phyloP scores from a whole-genome alignment of 2,329 filamentous ascomycete species.

The Colletotrichum sidae region DNA sequence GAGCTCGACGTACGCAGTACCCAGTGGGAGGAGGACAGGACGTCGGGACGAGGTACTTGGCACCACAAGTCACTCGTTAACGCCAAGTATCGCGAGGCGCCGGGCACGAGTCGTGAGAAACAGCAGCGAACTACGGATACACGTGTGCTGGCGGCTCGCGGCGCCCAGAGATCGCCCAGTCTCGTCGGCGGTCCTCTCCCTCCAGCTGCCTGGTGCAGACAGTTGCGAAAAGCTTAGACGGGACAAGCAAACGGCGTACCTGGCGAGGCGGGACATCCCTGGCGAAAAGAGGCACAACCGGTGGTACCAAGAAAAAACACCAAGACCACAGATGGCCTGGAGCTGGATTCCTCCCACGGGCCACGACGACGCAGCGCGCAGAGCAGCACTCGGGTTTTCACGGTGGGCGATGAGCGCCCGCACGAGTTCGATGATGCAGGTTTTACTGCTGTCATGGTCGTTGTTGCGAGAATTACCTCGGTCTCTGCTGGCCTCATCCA shows the following conservation, averaged over 20 bases:
- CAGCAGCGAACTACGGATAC: too few species aligned
- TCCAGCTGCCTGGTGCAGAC: neutral
- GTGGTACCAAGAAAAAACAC: constrained; percentile 38
- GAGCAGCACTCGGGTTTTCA: too few species aligned
- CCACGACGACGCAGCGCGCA: neutral
- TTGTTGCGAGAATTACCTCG: too few species aligned
- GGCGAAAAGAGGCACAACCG: constrained; percentile 8
- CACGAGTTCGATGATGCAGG: too few species aligned
- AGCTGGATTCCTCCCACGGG: constrained; percentile 15
- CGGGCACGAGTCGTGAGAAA: constrained; percentile 12
- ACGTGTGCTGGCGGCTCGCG: neutral
- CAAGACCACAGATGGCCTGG: constrained; percentile 24
- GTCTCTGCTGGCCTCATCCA: neutral
- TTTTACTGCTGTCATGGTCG: too few species aligned
- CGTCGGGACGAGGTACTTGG: constrained; percentile 13
- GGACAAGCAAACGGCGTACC: constrained; percentile 29
- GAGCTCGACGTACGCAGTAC: neutral
- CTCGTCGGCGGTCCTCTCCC: neutral
- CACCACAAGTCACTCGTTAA: constrained; percentile 34
- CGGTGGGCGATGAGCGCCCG: too few species aligned
- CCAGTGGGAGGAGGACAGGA: neutral
- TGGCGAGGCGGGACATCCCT: neutral
- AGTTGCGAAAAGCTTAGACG: constrained; percentile 35
- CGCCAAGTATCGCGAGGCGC: constrained; percentile 30
- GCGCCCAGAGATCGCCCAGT: constrained; percentile 28